phyloP scores from a whole-genome alignment of 306 rosid species.

The Styphnolobium japonicum region DNA sequence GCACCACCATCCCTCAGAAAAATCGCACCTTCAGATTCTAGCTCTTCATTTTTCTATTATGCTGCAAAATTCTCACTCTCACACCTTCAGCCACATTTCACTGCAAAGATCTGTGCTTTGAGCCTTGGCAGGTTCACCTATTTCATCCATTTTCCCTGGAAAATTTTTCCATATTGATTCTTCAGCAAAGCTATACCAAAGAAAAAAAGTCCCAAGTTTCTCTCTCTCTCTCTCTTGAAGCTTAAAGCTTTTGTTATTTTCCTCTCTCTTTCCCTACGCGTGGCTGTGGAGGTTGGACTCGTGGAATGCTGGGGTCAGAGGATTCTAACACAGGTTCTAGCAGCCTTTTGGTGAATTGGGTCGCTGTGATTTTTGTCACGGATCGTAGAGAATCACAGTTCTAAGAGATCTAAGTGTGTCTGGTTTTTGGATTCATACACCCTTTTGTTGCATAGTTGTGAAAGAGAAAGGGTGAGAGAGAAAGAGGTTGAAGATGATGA shows the following conservation, averaged over 20 bases:
- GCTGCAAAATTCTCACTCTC: slow-evolving; percentile 3
- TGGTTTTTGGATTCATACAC: neutral
- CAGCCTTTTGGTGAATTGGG: slow-evolving; percentile 51
- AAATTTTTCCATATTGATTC: too few species aligned
- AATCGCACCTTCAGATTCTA: slow-evolving; percentile 21
- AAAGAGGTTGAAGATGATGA: slow-evolving; percentile 59
- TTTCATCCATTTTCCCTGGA: too few species aligned
- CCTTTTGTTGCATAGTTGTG: slow-evolving; percentile 13
- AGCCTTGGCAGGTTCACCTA: slow-evolving; percentile 10
- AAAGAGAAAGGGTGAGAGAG: neutral
- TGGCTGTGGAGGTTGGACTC: slow-evolving; percentile 35
- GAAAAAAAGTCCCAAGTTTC: neutral
- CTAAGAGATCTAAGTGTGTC: slow-evolving; percentile 47
- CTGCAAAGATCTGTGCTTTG: slow-evolving; percentile 52
- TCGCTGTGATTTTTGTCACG: slow-evolving; percentile 38
- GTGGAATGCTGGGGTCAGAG: slow-evolving; percentile 60
- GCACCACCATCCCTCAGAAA: neutral
- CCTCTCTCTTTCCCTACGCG: slow-evolving; percentile 19
- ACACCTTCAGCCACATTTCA: slow-evolving; percentile 33
- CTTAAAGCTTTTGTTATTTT: slow-evolving; percentile 2
- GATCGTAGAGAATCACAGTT: slow-evolving; percentile 37
- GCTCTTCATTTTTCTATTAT: neutral
- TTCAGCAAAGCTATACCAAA: neutral
- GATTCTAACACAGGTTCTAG: slow-evolving; percentile 30
- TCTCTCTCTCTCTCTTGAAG: neutral